These are phyloP conservation scores for Camellia oleifera DNA, from an alignment of 179 eudicot species.

Conservation along the genomic window DNA sequence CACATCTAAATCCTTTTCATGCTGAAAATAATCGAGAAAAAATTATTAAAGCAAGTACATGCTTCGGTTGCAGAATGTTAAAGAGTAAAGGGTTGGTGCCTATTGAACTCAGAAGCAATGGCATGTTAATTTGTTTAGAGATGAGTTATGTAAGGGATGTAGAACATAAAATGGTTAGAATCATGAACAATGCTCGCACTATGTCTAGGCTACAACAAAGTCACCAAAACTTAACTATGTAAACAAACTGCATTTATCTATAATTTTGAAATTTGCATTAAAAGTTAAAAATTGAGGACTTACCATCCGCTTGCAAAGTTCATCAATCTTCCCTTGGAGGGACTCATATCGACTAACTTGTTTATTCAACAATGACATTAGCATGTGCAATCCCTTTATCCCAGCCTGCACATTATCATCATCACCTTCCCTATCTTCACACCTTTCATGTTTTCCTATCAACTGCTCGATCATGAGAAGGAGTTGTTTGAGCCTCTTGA, in stretches of 20 bases:
- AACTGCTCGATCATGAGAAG: conserved; percentile 75
- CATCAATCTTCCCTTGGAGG: conserved; percentile 80
- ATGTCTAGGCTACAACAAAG: not conserved
- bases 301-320: conserved; percentile 83
- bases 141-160: not conserved
- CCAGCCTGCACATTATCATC: conserved; percentile 29
- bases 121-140: not conserved
- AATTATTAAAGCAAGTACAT: not conserved
- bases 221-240: not conserved
- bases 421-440: conserved; percentile 30
- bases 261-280: not conserved
- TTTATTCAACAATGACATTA: conserved; percentile 67
- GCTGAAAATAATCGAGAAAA: conserved; percentile 37
- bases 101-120: not conserved
- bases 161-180: no score
- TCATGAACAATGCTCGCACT: no score
- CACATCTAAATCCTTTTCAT: conserved; percentile 43
- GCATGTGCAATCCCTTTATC: conserved; percentile 37
- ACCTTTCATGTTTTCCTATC: conserved; percentile 56
- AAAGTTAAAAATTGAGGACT: conserved; percentile 4
- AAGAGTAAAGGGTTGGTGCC: not conserved
- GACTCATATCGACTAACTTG: conserved; percentile 82
- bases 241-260: not conserved
- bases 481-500: conserved; percentile 89
- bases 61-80: not conserved